Evolutionary conservation across 495 filamentous ascomycete species (phyloP).

Genomic region (Aspergillus carlsbadensis): DNA sequence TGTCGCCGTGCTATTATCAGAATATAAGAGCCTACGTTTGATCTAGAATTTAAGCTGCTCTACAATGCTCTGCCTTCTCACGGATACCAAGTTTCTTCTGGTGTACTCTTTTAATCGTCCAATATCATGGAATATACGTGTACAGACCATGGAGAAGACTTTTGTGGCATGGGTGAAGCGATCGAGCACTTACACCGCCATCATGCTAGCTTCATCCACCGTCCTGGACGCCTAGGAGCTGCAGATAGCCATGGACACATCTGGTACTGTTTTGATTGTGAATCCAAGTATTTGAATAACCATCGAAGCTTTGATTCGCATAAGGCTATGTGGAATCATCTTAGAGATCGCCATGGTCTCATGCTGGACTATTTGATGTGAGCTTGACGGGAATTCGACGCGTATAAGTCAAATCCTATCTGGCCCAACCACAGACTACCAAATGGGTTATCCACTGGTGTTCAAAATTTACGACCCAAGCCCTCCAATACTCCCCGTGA

Average conservation of each 20-base stretch:
- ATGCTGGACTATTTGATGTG: background rate
- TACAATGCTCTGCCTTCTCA: background rate
- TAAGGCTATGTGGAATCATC: slow-evolving; percentile 1
- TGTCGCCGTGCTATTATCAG: background rate
- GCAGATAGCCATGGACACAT: slow-evolving; percentile 2
- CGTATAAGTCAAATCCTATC: background rate
- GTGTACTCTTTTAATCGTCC: background rate
- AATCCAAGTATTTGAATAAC: background rate
- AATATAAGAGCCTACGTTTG: background rate
- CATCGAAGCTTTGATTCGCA: slow-evolving; percentile 1
- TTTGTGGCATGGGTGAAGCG: background rate
- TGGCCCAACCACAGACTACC: background rate
- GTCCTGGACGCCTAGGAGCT: background rate
- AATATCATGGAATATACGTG: background rate
- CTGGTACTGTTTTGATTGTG: slow-evolving; percentile 1
- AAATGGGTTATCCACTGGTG: background rate
- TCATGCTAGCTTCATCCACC: background rate
- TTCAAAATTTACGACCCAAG: background rate
- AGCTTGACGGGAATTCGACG: background rate
- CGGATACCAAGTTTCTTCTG: background rate
- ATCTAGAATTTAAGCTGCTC: background rate
- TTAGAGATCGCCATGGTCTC: background rate
- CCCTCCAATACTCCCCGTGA: background rate
- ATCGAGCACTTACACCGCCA: background rate
- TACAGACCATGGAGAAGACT: background rate